A percentile compares a stretch with the other conserved stretches of the same genome.
These are phyloP conservation scores for Pleurotus eryngii DNA, from an alignment of 768 basidiomycete genomes.

Conservation along the genomic window DNA sequence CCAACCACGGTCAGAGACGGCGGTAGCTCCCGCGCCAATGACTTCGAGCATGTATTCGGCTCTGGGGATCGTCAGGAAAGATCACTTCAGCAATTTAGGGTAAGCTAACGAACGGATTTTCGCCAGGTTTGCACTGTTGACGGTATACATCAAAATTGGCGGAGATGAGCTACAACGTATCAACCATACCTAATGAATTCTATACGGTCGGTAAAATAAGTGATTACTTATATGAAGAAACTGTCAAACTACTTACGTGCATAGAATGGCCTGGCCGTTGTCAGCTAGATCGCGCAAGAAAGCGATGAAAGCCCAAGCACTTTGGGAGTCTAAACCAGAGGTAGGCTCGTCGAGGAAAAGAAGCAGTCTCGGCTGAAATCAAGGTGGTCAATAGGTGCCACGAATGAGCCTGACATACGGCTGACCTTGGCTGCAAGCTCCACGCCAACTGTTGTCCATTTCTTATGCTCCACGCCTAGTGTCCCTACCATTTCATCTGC, in stretches of 20 bases:
- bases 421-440: conserved; percentile 71
- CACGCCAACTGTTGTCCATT: conserved; percentile 70
- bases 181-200: conserved; percentile 39
- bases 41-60: conserved; percentile 68
- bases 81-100: neutral
- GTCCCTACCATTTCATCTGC: conserved; percentile 60
- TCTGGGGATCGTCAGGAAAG: conserved; percentile 20
- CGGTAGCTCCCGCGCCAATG: conserved; percentile 72
- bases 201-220: conserved; percentile 13
- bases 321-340: conserved; percentile 84
- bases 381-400: neutral
- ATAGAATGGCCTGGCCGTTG: conserved; percentile 82
- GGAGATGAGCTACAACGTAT: neutral
- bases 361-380: conserved; percentile 64
- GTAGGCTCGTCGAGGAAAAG: conserved; percentile 91
- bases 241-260: conserved; percentile 51
- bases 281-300: conserved; percentile 76
- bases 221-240: neutral
- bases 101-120: conserved; percentile 59
- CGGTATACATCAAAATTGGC: neutral
- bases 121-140: conserved; percentile 55
- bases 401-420: neutral
- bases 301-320: conserved; percentile 76
- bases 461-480: conserved; percentile 53
- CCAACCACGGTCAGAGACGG: conserved; percentile 56